Percentiles rank a stretch among this genome's conserved stretches.
Conservation (phyloP, 1,284 basidiomycete species). For the Ustilago loliicola region DNA sequence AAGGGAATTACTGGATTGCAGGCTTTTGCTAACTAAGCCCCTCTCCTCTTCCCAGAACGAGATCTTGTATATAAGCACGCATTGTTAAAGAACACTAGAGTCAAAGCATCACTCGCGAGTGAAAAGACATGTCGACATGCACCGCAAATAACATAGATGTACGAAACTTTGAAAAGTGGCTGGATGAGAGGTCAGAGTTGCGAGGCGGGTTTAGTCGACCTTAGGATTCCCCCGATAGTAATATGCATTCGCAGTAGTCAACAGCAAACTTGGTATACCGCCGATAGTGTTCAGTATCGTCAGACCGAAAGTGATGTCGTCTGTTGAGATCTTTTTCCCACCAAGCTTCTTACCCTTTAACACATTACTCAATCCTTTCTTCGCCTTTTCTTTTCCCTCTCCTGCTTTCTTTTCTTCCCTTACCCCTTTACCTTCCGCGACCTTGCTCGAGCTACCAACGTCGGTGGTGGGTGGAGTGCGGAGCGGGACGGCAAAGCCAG, state of each 20-base stretch:
- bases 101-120: too few relatives aligned
- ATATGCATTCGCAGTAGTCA: constrained; percentile 32
- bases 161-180: too few relatives aligned
- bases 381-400: not conserved
- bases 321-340: constrained; percentile 14
- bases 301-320: constrained; percentile 36
- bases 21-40: constrained; percentile 76
- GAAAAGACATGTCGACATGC: constrained; percentile 1
- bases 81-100: too few relatives aligned
- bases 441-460: not conserved
- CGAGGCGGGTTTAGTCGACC: constrained; percentile 18
- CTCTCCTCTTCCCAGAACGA: not conserved
- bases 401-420: not conserved
- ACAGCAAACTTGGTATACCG: constrained; percentile 32
- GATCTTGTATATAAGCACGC: not conserved
- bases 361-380: not conserved
- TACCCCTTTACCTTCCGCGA: not conserved
- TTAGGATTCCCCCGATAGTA: constrained; percentile 43
- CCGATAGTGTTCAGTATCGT: constrained; percentile 44
- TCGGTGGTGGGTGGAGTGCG: not conserved
- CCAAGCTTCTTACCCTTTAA: not conserved
- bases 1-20: constrained; percentile 89
- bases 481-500: not conserved
- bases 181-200: not conserved
- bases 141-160: not conserved